Base-by-base conservation (phyloP, 768 basidiomycete species). In the Clitopilus hobsonii region DNA sequence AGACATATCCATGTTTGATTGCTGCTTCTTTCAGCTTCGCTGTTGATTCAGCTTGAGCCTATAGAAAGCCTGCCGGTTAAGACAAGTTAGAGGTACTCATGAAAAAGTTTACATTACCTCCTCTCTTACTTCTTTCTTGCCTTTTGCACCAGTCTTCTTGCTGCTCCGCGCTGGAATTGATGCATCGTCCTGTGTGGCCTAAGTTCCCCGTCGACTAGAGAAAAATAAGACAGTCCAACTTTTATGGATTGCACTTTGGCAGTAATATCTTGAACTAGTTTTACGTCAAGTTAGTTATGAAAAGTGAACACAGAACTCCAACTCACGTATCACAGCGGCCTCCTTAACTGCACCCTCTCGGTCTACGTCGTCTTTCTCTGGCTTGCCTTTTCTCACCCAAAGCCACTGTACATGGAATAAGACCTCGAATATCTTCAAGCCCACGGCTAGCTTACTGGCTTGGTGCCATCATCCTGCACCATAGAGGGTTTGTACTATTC, bases 91-190 rank as follows among this genome's bases (percentile, higher is more conserved):
- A 8, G 7, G 18, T 23, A n/a, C 18, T 8, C 20, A 29, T 14
- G 18, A 32, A 32, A 32, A 28, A 36, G 49, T 18, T 36, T 28
- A 27, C 49, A 68, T 18, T 64, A 87, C 88, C 70, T 84, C 71
- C 65, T 90, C 88, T 38, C 86, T 79, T 6, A 86, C 67, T 66
- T 90, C 86, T 65, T 88, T 90, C 67, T 90, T 91, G 61, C 86
- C 86, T 68, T 79, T 85, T 0, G 75, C 74, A 5, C 87, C 87
- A 20, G 83, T 82, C 66, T 88, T 89, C 69, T 89, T 90, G 63
- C 73, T 89, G 5, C 83, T 77, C 5, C 86, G 83, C 4, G 76
- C 54, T 5, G 89, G 88, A 27, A 90, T 89, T 0, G 83, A 75
- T 2, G 69, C 66, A 54, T 89, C 85, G 51, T 85, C 82, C 86